Conservation (phyloP, 306 rosid species). For the Malus sylvestris region DNA sequence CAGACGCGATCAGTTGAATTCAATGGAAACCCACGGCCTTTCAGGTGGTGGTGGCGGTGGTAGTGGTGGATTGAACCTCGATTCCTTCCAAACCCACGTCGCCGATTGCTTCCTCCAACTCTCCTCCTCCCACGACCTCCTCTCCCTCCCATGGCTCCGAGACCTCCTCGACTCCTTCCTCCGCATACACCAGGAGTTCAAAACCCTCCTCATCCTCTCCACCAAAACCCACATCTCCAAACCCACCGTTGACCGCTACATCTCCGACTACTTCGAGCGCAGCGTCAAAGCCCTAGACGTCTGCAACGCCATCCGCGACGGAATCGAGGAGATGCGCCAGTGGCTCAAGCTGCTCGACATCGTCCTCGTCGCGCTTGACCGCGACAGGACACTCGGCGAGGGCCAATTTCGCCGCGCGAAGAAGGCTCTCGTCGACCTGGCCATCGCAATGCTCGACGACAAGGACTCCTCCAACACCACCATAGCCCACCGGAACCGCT, state of each 20-base stretch:
- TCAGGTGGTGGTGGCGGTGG: conserved; percentile 8
- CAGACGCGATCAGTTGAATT: conserved; percentile 40
- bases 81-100: conserved; percentile 54
- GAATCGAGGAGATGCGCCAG: conserved; percentile 71
- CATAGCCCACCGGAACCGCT: conserved; percentile 60
- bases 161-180: conserved; percentile 68
- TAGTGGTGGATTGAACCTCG: conserved; percentile 32
- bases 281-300: conserved; percentile 81
- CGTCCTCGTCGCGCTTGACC: conserved; percentile 54
- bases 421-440: conserved; percentile 72
- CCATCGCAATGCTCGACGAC: conserved; percentile 77
- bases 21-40: conserved; percentile 34
- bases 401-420: conserved; percentile 88
- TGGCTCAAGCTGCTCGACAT: conserved; percentile 77
- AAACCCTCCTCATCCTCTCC: conserved; percentile 39
- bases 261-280: conserved; percentile 65
- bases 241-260: conserved; percentile 57
- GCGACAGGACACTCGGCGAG: conserved; percentile 51
- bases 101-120: conserved; percentile 42
- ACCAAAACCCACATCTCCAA: conserved; percentile 21
- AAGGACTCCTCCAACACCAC: conserved; percentile 44
- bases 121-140: conserved; percentile 34
- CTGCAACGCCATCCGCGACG: conserved; percentile 83
- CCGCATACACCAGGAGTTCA: conserved; percentile 58
- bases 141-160: conserved; percentile 64